Evolutionary conservation across 208 protist species (phyloP).

Genomic region (Trypanosoma caninum): DNA sequence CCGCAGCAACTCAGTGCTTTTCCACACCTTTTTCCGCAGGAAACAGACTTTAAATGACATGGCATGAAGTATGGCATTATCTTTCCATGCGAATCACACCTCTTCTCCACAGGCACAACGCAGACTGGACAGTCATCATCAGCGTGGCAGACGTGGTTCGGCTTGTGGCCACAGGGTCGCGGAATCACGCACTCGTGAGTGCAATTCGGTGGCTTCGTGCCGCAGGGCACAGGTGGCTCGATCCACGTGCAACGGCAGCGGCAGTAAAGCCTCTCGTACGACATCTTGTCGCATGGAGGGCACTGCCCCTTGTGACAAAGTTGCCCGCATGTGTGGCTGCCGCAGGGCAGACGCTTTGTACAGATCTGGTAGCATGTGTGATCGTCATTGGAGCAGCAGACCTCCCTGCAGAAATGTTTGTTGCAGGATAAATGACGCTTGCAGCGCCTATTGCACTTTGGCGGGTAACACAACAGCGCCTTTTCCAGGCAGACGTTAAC

Average conservation of each 20-base stretch:
- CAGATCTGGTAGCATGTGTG: conserved; percentile 85
- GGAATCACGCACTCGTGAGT: conserved; percentile 68
- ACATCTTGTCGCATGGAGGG: conserved; percentile 53
- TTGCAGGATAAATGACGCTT: conserved; percentile 67
- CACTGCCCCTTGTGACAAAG: conserved; percentile 86
- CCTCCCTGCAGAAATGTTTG: conserved; percentile 78
- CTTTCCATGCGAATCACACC: conserved; percentile 73
- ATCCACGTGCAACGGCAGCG: conserved; percentile 78
- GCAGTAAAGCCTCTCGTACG: conserved; percentile 86
- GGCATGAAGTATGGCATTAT: conserved; percentile 66
- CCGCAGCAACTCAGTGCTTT: conserved; percentile 76
- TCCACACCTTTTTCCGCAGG: conserved; percentile 75
- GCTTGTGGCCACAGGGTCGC: conserved; percentile 81
- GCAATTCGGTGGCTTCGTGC: conserved; percentile 80
- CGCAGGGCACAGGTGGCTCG: conserved; percentile 88
- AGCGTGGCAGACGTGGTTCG: conserved; percentile 80
- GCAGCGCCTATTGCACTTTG: conserved; percentile 65
- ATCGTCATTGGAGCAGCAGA: conserved; percentile 78
- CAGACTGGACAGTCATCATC: conserved; percentile 69
- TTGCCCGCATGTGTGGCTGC: conserved; percentile 70
- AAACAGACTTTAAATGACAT: conserved; percentile 54
- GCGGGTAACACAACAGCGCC: conserved; percentile 37
- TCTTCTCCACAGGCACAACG: conserved; percentile 73
- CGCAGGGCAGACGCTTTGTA: conserved; percentile 79
- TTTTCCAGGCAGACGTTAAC: conserved; percentile 11